A percentile compares a stretch with the other conserved stretches of the same genome.
phyloP scores from a whole-genome alignment of 2,329 filamentous ascomycete species.

The Tolypocladium amazonense region DNA sequence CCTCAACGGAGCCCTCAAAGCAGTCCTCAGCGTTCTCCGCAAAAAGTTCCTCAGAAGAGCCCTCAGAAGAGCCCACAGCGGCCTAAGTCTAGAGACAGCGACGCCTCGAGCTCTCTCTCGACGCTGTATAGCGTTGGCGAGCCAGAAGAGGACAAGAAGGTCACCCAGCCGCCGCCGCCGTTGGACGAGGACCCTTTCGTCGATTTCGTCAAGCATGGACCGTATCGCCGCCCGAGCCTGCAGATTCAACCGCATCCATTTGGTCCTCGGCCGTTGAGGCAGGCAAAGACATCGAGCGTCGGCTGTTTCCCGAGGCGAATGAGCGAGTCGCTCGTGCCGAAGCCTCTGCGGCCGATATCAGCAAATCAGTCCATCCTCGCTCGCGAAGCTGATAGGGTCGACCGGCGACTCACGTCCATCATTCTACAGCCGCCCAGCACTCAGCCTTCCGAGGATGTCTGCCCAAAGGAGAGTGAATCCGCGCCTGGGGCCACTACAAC shows the following conservation, averaged over 20 bases:
- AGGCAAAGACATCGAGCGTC: slow-evolving; percentile 12
- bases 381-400: background rate
- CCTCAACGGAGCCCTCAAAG: slow-evolving; percentile 10
- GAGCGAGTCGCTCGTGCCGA: background rate
- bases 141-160: slow-evolving; percentile 22
- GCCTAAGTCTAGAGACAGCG: slow-evolving; percentile 27
- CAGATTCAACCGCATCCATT: slow-evolving; percentile 1
- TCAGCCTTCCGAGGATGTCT: slow-evolving; percentile 6
- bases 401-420: background rate
- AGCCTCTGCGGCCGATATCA: slow-evolving; percentile 10
- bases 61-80: slow-evolving; percentile 7
- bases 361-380: slow-evolving; percentile 8
- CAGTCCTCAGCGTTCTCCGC: slow-evolving; percentile 9
- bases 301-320: slow-evolving; percentile 3
- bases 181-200: slow-evolving; percentile 22
- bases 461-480: slow-evolving; percentile 5
- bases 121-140: slow-evolving; percentile 47
- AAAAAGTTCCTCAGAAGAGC: slow-evolving; percentile 10
- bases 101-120: slow-evolving; percentile 42
- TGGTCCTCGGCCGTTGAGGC: slow-evolving; percentile 7
- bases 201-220: slow-evolving; percentile 18
- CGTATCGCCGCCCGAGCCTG: background rate
- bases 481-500: background rate
- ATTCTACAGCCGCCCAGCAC: slow-evolving; percentile 3
- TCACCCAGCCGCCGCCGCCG: background rate